phyloP scores from a whole-genome alignment of 1,284 basidiomycete genomes.

The Sanguinoderma infundibulare region DNA sequence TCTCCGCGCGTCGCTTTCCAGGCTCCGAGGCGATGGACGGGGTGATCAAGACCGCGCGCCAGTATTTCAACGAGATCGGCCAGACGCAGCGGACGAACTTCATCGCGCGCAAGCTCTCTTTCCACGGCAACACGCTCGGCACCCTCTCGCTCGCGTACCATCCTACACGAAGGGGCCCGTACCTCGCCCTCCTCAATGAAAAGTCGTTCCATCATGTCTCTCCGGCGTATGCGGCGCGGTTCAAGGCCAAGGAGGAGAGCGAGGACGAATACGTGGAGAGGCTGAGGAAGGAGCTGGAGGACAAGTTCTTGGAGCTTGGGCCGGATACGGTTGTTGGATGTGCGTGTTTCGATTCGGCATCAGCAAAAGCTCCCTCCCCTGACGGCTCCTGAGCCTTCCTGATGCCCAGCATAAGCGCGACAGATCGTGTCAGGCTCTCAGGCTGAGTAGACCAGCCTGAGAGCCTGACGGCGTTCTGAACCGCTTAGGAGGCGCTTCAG shows the following conservation, averaged over 20 bases:
- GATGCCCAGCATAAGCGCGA: too few species aligned
- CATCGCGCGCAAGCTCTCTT: conserved; percentile 80
- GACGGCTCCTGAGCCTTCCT: too few species aligned
- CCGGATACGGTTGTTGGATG: conserved; percentile 82
- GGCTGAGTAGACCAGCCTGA: too few species aligned
- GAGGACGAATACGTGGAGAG: conserved; percentile 81
- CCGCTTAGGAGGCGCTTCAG: too few species aligned
- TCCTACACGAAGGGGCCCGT: conserved; percentile 67
- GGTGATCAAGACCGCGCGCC: conserved; percentile 78
- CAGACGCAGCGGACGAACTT: conserved; percentile 76
- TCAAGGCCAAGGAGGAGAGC: conserved; percentile 68
- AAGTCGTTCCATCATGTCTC: conserved; percentile 80
- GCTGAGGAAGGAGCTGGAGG: conserved; percentile 78
- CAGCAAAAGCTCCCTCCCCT: too few species aligned
- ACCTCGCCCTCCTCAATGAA: conserved; percentile 64
- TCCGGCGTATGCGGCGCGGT: conserved; percentile 84
- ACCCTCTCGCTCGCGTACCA: conserved; percentile 72
- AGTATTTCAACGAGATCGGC: conserved; percentile 74
- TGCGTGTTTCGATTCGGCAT: conserved; percentile 37
- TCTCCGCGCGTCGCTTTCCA: conserved; percentile 30
- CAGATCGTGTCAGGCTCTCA: too few species aligned
- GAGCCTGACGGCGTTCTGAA: too few species aligned
- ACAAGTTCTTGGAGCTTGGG: conserved; percentile 82
- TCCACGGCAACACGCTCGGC: conserved; percentile 83
- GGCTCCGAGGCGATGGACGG: conserved; percentile 88